phyloP scores from a whole-genome alignment of 352 stramenopile species.

The Globisporangium barbulae region DNA sequence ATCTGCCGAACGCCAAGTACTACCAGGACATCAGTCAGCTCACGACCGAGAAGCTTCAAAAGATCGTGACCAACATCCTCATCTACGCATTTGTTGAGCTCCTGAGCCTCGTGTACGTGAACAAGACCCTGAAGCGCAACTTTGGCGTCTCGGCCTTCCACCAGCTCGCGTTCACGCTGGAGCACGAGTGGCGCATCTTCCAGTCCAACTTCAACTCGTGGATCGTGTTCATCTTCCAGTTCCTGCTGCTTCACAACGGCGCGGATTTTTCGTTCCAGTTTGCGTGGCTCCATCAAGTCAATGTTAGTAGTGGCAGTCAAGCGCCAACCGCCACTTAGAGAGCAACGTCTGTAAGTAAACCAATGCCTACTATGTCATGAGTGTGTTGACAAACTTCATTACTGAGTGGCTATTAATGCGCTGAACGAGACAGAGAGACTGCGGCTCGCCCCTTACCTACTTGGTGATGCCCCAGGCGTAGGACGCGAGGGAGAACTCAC shows the following conservation, averaged over 20 bases:
- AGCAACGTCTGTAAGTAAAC: no score
- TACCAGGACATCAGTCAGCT: slow-evolving; percentile 22
- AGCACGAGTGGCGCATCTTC: slow-evolving; percentile 28
- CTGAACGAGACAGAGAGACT: no score
- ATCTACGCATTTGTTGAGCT: slow-evolving; percentile 26
- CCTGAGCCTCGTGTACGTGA: slow-evolving; percentile 21
- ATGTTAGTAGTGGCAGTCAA: not conserved
- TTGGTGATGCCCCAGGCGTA: no score
- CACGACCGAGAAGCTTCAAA: not conserved
- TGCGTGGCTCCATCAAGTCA: not conserved
- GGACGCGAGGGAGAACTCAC: no score
- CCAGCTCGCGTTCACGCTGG: slow-evolving; percentile 32
- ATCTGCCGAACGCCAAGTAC: slow-evolving; percentile 33
- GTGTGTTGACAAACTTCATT: no score
- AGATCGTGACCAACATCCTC: slow-evolving; percentile 13
- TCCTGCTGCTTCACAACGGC: slow-evolving; percentile 22
- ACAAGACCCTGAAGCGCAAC: slow-evolving; percentile 12
- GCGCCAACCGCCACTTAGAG: not conserved
- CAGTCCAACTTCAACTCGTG: slow-evolving; percentile 29
- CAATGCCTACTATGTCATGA: no score
- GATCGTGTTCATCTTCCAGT: slow-evolving; percentile 28
- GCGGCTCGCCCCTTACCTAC: no score
- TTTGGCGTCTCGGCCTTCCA: slow-evolving; percentile 26
- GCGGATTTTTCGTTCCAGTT: slow-evolving; percentile 1
- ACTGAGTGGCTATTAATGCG: no score